A percentile compares a stretch with the other conserved stretches of the same genome.
These are phyloP conservation scores for Sideroxylon spinosum DNA, from an alignment of 179 eudicot genomes.

Conservation along the genomic window DNA sequence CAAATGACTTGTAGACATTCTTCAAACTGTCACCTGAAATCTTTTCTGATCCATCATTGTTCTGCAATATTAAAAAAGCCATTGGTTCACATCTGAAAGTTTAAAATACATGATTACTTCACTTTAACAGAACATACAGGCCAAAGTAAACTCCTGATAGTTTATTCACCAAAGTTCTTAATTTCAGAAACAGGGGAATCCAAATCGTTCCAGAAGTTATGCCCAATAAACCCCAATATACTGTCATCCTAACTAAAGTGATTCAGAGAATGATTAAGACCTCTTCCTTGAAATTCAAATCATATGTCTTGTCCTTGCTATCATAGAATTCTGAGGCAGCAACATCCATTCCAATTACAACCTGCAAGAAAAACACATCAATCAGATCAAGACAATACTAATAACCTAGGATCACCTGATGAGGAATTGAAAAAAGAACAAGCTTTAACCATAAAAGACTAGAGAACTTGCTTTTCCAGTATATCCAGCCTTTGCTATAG, in stretches of 20 bases:
- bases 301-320: conserved; percentile 65
- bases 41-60: conserved; percentile 69
- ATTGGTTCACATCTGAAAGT: conserved; percentile 10
- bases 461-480: conserved; percentile 61
- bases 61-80: conserved; percentile 32
- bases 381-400: conserved; percentile 4
- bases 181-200: background rate
- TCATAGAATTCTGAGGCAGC: conserved; percentile 94
- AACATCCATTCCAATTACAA: conserved; percentile 98
- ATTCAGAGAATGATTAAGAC: conserved; percentile 25
- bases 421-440: background rate
- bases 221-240: background rate
- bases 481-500: conserved; percentile 92
- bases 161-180: background rate
- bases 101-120: background rate
- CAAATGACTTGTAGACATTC: conserved; percentile 76
- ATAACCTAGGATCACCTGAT: background rate
- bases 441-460: background rate
- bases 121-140: background rate
- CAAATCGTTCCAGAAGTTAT: background rate
- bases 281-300: conserved; percentile 95
- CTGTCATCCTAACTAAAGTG: background rate
- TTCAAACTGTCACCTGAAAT: conserved; percentile 66
- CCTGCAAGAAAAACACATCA: conserved; percentile 33
- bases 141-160: background rate